Evolutionary conservation across 805 yeast species (phyloP).

Genomic region (Candida anglica): DNA sequence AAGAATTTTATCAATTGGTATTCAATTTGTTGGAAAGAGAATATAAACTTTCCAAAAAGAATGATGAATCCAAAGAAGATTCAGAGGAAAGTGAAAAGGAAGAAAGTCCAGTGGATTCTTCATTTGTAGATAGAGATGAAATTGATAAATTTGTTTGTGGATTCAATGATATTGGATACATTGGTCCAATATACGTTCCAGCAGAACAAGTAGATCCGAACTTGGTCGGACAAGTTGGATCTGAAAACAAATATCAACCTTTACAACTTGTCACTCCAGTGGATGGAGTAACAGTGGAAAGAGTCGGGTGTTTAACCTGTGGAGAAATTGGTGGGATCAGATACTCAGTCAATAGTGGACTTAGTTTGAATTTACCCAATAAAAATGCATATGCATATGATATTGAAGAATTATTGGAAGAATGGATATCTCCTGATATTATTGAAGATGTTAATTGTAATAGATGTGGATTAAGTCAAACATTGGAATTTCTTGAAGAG

Average conservation of each 20-base stretch:
- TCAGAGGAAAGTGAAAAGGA: conserved; percentile 14
- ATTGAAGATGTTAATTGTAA: conserved; percentile 95
- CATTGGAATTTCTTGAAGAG: conserved; percentile 44
- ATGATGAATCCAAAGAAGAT: conserved; percentile 19
- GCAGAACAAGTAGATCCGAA: conserved; percentile 77
- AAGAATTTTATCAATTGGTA: conserved; percentile 85
- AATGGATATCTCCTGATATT: conserved; percentile 76
- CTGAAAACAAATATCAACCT: conserved; percentile 44
- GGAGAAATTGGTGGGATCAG: conserved; percentile 94
- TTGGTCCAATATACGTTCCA: conserved; percentile 68
- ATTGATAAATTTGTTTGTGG: conserved; percentile 28
- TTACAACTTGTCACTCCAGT: conserved; percentile 77
- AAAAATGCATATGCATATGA: conserved; percentile 22
- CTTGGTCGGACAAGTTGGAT: conserved; percentile 13
- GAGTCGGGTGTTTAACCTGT: conserved; percentile 87
- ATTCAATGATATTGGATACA: conserved; percentile 47
- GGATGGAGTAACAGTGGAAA: conserved; percentile 82
- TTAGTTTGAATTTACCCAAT: conserved; percentile 65
- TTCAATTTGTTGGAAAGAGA: conserved; percentile 65
- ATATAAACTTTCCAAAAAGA: conserved; percentile 25
- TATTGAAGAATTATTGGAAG: conserved; percentile 51
- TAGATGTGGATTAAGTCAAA: conserved; percentile 75
- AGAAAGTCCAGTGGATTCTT: conserved; percentile 8
- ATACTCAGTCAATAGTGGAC: conserved; percentile 71
- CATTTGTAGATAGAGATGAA: conserved; percentile 15